phyloP scores from a whole-genome alignment of 2,329 filamentous ascomycete genomes.

The Microsporum ferrugineum region DNA sequence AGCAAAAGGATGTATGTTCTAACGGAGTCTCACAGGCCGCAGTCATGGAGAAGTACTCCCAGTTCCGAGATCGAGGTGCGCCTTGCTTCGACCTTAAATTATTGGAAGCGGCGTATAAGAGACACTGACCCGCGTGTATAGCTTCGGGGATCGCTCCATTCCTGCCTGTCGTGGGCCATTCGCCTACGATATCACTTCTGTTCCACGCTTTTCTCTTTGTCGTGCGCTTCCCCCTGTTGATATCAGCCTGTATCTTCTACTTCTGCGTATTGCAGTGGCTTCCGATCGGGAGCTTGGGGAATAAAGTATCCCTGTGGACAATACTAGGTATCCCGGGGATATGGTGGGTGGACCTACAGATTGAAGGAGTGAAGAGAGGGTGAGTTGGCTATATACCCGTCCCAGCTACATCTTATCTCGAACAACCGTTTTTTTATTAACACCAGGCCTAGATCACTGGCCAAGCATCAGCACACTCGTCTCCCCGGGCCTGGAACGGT shows the following conservation, averaged over 20 bases:
- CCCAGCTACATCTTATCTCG: background rate
- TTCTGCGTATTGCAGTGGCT: conserved; percentile 75
- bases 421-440: background rate
- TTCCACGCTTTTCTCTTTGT: conserved; percentile 63
- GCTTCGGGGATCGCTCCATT: conserved; percentile 95
- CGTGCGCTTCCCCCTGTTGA: conserved; percentile 66
- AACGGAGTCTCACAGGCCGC: background rate
- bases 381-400: conserved; percentile 28
- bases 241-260: conserved; percentile 56
- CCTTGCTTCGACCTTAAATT: conserved; percentile 6
- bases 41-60: conserved; percentile 88
- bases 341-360: conserved; percentile 98
- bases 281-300: conserved; percentile 55
- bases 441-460: conserved; percentile 44
- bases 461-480: conserved; percentile 58
- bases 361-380: conserved; percentile 91
- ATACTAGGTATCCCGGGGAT: conserved; percentile 81
- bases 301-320: conserved; percentile 79
- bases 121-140: conserved; percentile 31
- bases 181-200: conserved; percentile 51
- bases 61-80: conserved; percentile 77
- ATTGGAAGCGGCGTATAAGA: background rate
- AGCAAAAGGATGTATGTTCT: background rate
- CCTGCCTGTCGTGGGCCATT: conserved; percentile 62
- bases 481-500: conserved; percentile 70